Evolutionary conservation across 805 yeast species (phyloP), one percentile per base, ranked within the genome.

Genomic region (Yueomyces sinensis): DNA sequence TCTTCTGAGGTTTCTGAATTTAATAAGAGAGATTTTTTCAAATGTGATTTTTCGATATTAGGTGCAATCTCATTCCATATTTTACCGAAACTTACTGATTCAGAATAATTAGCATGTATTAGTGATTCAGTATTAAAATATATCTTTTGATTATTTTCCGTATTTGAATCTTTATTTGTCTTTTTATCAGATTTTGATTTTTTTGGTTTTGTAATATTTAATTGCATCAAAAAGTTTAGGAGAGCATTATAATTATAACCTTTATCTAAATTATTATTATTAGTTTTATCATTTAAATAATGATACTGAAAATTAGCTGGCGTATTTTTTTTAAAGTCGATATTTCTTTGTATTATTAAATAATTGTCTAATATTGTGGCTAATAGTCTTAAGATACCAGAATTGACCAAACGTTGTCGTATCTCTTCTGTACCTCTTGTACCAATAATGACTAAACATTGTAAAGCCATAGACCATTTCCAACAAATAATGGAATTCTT

Each of bases 391-490:
- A 91, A 70, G 40, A 86, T 76, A 4, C 96, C 97, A 2, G 96
- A 94, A 41, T 81, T 76, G 9, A 86, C 95, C 6, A 91, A 82
- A 47, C 86, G 75, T 45, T 78, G 76, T 34, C 98, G 66, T 32
- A 87, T 82, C 34, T 65, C 62, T 55, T 87, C 96, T 2, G 93
- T 76, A 17, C 98, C 98, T 44, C 96, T 68, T 1, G 96, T 86
- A 13, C 96, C 95, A 15, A 89, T 75, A 37, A 84, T 68, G 1
- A 89, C 94, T 37, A 89, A 62, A 53, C 96, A 87, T 61, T 89
- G 98, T 50, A 91, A 76, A 0, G 96, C 82, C 36, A 89, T 62
- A 5, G 94, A 82, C 98, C 98, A 89, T 61, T 89, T 89, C 95
- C 95, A 89, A 0, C 94, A 87, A n/a, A 80, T 65, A 42, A 83